Evolutionary conservation across 176 grass and related monocot genomes (phyloP), one percentile per base, ranked within the genome.

Genomic region (Avena insularis): DNA sequence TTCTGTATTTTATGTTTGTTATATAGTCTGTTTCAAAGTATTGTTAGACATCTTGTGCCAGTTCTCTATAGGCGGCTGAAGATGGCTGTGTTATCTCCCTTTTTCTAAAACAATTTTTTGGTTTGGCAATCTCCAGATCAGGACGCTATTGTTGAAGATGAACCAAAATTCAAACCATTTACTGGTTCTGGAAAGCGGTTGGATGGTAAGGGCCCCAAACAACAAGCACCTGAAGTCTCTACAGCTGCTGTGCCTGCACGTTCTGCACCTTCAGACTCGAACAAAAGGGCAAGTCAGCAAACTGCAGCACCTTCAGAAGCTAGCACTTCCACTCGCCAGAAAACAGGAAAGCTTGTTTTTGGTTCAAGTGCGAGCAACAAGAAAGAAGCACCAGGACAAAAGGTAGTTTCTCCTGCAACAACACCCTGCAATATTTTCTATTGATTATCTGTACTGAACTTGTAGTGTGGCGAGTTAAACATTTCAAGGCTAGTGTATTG

Each of bases 271-370:
- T 69, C 73, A 60, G 38, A 84, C 83, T 87, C 90, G 48, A 89
- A 67, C 43, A 88, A 89, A 81, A 69, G 77, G 45, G 56, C 21
- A 70, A 98, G 91, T 29, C 90, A 92, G 79, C 85, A 89, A 60
- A 73, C 45, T 0, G 63, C 79, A 46, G 49, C 78, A 53, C 85
- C 90, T 75, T 79, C 86, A 79, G 72, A 40, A 50, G 85, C 54
- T 88, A 83, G 85, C 79, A 77, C 74, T 80, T 86, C 89, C 15
- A 72, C 75, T 11, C 59, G 77, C 46, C 90, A 86, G 62, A 90
- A 85, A 86, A 62, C 82, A 71, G 93, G 92, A 82, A 98, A 92
- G 79, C 96, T 96, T 79, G 88, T 98, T 54, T 95, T 96, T 78
- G 93, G 93, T 85, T 94, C 96, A 67, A 84, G 75, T 82, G 53